phyloP scores from a whole-genome alignment of 345 rosid genomes.

The Raphanus sativus region DNA sequence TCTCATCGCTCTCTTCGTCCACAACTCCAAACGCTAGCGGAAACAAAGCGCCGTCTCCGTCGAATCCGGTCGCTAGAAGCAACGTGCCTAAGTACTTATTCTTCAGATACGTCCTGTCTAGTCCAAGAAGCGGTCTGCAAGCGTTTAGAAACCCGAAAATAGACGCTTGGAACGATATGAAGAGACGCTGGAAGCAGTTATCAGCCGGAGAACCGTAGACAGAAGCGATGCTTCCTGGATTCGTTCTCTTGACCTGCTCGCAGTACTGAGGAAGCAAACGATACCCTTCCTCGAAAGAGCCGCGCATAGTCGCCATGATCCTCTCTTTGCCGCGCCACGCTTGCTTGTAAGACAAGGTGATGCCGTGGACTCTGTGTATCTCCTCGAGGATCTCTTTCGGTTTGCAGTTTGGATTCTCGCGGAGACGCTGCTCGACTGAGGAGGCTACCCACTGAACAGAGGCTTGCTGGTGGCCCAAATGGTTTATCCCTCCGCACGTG shows the following conservation, averaged over 20 bases:
- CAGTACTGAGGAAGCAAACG: slow-evolving; percentile 92
- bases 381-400: slow-evolving; percentile 98
- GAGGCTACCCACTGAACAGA: slow-evolving; percentile 98
- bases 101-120: slow-evolving; percentile 80
- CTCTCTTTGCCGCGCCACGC: slow-evolving; percentile 99
- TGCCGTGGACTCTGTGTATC: slow-evolving; percentile 92
- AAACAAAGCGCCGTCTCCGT: slow-evolving; percentile 92
- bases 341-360: slow-evolving; percentile 93
- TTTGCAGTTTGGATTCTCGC: slow-evolving; percentile 89
- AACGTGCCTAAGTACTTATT: slow-evolving; percentile 92
- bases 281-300: slow-evolving; percentile 96
- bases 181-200: slow-evolving; percentile 88
- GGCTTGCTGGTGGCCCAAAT: slow-evolving; percentile 99
- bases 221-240: slow-evolving; percentile 87
- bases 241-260: slow-evolving; percentile 83
- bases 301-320: slow-evolving; percentile 97
- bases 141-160: slow-evolving; percentile 94
- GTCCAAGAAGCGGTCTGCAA: slow-evolving; percentile 91
- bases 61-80: slow-evolving; percentile 95
- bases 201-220: slow-evolving; percentile 78
- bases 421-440: slow-evolving; percentile 90
- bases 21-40: slow-evolving; percentile 94
- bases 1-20: slow-evolving; percentile 94
- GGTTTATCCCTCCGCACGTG: slow-evolving; percentile 87
- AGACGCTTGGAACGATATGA: slow-evolving; percentile 95